These are phyloP conservation scores for Sanghuangporus baumii DNA, from an alignment of 1,284 basidiomycete species.

Conservation along the genomic window DNA sequence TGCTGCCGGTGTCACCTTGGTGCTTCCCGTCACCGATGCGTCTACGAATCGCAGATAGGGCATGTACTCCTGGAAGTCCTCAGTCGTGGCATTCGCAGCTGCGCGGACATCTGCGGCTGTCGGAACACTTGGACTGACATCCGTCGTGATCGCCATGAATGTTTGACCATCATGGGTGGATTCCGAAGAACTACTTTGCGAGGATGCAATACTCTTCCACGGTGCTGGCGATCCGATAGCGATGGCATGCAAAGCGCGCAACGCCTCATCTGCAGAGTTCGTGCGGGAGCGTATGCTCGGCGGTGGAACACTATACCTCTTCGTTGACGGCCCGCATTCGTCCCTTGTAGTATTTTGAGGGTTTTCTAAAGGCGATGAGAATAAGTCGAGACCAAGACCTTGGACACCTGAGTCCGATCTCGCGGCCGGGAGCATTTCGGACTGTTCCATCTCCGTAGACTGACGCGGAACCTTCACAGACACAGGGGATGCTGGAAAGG, in stretches of 20 bases:
- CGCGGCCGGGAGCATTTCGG: background rate
- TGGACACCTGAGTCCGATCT: background rate
- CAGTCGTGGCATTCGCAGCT: slow-evolving; percentile 10
- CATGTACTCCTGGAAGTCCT: slow-evolving; percentile 17
- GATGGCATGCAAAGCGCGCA: slow-evolving; percentile 16
- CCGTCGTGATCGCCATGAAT: slow-evolving; percentile 18
- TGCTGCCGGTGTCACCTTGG: background rate
- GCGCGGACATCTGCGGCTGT: background rate
- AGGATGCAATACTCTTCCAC: background rate
- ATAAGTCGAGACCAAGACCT: slow-evolving; percentile 15
- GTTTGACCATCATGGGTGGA: slow-evolving; percentile 9
- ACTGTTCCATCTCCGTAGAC: background rate
- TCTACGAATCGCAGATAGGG: slow-evolving; percentile 16
- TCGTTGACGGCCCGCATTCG: background rate
- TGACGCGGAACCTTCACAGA: slow-evolving; percentile 1
- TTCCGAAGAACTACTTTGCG: slow-evolving; percentile 11
- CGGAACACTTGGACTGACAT: slow-evolving; percentile 1
- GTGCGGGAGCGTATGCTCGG: slow-evolving; percentile 14
- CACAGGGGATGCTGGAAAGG: slow-evolving; percentile 14
- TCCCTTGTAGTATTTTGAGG: background rate
- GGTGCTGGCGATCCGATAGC: slow-evolving; percentile 7
- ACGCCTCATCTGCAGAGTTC: slow-evolving; percentile 14
- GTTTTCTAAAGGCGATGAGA: background rate
- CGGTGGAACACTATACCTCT: slow-evolving; percentile 15
- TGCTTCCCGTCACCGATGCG: slow-evolving; percentile 8